phyloP scores from a whole-genome alignment of 352 stramenopile species.

The Pythium guiyangense region DNA sequence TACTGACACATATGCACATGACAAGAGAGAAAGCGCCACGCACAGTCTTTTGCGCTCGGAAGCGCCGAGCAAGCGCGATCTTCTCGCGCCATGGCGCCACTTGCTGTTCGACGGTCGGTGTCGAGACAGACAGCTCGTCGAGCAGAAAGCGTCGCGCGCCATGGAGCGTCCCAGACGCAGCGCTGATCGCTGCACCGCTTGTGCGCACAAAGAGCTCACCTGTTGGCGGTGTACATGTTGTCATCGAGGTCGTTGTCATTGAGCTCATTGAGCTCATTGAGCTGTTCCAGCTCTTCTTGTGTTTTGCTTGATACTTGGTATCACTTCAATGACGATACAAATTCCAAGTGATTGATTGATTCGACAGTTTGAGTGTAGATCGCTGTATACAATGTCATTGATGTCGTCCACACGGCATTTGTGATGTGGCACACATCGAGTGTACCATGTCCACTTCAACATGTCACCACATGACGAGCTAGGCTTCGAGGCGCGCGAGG shows the following conservation, averaged over 20 bases:
- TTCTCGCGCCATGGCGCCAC: conserved; percentile 23
- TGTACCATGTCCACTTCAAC: not conserved
- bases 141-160: conserved; percentile 27
- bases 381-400: too few relatives aligned
- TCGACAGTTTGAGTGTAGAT: too few relatives aligned
- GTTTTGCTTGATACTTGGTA: too few relatives aligned
- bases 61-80: conserved; percentile 14
- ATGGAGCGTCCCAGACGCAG: conserved; percentile 19
- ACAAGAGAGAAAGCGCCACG: not conserved
- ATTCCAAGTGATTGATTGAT: too few relatives aligned
- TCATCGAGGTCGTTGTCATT: not conserved
- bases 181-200: conserved; percentile 14
- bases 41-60: conserved; percentile 20
- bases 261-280: not conserved
- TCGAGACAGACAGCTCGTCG: conserved; percentile 14
- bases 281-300: too few relatives aligned
- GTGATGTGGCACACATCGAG: not conserved
- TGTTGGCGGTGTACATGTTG: conserved; percentile 23
- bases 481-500: conserved; percentile 16
- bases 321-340: too few relatives aligned
- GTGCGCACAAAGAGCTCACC: conserved; percentile 47
- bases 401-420: not conserved
- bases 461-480: too few relatives aligned
- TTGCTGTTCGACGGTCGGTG: conserved; percentile 6
- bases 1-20: too few relatives aligned